Conservation (phyloP, 106 monocot genomes). For the Dendrobium chrysotoxum region DNA sequence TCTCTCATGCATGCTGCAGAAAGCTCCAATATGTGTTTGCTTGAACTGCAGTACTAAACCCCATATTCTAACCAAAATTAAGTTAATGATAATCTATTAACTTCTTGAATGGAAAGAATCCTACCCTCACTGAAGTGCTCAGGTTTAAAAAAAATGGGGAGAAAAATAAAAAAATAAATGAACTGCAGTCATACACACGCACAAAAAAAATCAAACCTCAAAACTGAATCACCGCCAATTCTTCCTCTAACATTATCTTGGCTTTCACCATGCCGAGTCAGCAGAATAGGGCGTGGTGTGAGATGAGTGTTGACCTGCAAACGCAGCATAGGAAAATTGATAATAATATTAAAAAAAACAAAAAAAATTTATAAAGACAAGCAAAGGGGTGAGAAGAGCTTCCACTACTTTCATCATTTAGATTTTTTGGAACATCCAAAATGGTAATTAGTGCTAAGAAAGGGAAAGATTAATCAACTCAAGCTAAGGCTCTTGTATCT, state of each 20-base stretch:
- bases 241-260: slow-evolving; percentile 96
- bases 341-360: not conserved
- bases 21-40: not conserved
- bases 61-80: not conserved
- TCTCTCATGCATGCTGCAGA: not conserved
- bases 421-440: not conserved
- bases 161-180: not conserved
- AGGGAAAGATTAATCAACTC: too few species aligned
- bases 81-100: not conserved
- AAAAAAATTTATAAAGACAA: not conserved
- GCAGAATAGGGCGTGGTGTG: slow-evolving; percentile 91
- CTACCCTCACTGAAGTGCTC: not conserved
- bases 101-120: not conserved
- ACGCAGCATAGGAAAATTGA: not conserved
- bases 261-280: slow-evolving; percentile 97
- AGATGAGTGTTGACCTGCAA: slow-evolving; percentile 66
- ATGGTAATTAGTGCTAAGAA: not conserved
- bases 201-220: slow-evolving; percentile 59
- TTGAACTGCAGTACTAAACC: not conserved
- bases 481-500: too few species aligned
- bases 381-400: not conserved
- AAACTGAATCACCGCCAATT: slow-evolving; percentile 89
- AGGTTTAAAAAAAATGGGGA: not conserved
- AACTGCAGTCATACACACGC: not conserved
- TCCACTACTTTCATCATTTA: not conserved